Percentiles rank a stretch among this genome's conserved stretches.
Conservation (phyloP, 352 stramenopile species). For the Lagenidium sp. region DNA sequence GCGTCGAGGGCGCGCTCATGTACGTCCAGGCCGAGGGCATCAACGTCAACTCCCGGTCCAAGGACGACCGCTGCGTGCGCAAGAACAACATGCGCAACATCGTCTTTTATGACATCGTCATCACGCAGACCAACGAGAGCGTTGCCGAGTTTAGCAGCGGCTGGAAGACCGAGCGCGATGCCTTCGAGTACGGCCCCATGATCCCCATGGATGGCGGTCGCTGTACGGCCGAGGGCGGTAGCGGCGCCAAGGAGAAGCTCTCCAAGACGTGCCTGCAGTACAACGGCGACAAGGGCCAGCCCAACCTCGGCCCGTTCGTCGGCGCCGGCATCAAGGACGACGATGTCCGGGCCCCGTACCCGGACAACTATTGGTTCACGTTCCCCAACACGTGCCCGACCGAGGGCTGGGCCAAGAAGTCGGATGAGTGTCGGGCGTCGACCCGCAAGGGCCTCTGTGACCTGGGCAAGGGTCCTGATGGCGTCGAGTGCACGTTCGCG, state of each 20-base stretch:
- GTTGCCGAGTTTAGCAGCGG: slow-evolving; percentile 25
- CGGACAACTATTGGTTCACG: slow-evolving; percentile 33
- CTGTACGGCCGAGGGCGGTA: slow-evolving; percentile 21
- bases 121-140: slow-evolving; percentile 35
- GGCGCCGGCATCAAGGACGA: slow-evolving; percentile 31
- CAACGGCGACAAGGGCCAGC: slow-evolving; percentile 26
- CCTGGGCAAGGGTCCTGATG: slow-evolving; percentile 41
- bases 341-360: slow-evolving; percentile 25
- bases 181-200: slow-evolving; percentile 36
- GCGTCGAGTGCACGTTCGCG: slow-evolving; percentile 72
- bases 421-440: slow-evolving; percentile 22
- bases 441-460: slow-evolving; percentile 57
- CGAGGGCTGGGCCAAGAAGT: slow-evolving; percentile 37
- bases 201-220: slow-evolving; percentile 29
- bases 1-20: slow-evolving; percentile 70
- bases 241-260: slow-evolving; percentile 5
- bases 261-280: slow-evolving; percentile 35
- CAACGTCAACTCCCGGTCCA: slow-evolving; percentile 47
- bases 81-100: slow-evolving; percentile 49
- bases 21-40: slow-evolving; percentile 81
- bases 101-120: slow-evolving; percentile 42
- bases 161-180: slow-evolving; percentile 15
- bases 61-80: slow-evolving; percentile 38
- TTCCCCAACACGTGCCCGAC: slow-evolving; percentile 32
- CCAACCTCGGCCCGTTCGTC: slow-evolving; percentile 39